A percentile compares a stretch with the other conserved stretches of the same genome.
Evolutionary conservation across 805 yeast species (phyloP).

Genomic region (Ogataea pignaliae): DNA sequence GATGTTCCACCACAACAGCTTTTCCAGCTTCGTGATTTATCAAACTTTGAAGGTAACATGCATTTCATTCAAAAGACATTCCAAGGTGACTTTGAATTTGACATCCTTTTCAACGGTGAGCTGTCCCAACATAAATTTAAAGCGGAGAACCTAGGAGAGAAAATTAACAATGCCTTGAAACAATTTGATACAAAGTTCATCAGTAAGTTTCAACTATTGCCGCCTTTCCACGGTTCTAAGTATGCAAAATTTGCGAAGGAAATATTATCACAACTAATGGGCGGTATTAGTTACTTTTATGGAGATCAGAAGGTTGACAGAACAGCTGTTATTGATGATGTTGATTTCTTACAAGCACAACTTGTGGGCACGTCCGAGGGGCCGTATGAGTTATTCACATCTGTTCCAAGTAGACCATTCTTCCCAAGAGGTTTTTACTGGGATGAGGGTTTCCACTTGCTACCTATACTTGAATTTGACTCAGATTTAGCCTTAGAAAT

Average conservation of each 20-base stretch:
- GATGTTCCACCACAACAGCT: slow-evolving; percentile 44
- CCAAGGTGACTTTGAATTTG: slow-evolving; percentile 72
- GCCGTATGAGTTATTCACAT: slow-evolving; percentile 70
- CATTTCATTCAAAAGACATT: slow-evolving; percentile 77
- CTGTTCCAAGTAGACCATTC: slow-evolving; percentile 89
- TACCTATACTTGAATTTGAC: slow-evolving; percentile 80
- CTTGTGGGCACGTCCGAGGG: slow-evolving; percentile 61
- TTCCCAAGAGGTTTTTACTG: slow-evolving; percentile 97
- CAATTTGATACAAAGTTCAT: slow-evolving; percentile 52
- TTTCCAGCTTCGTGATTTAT: slow-evolving; percentile 54
- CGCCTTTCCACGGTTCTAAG: slow-evolving; percentile 46
- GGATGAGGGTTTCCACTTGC: slow-evolving; percentile 96
- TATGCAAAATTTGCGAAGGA: slow-evolving; percentile 66
- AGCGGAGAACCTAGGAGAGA: slow-evolving; percentile 32
- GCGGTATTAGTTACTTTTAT: slow-evolving; percentile 84
- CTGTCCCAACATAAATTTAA: slow-evolving; percentile 36
- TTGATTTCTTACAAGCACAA: slow-evolving; percentile 52
- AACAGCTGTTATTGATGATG: slow-evolving; percentile 61
- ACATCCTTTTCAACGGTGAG: slow-evolving; percentile 53
- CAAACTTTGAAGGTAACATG: slow-evolving; percentile 64
- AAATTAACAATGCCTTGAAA: slow-evolving; percentile 30
- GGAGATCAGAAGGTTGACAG: slow-evolving; percentile 84
- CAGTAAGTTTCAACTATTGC: slow-evolving; percentile 42
- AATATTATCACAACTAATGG: slow-evolving; percentile 74
- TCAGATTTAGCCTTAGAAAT: slow-evolving; percentile 77